Base-by-base conservation (phyloP, 2,329 filamentous ascomycete genomes). In the Cercospora sp. region DNA sequence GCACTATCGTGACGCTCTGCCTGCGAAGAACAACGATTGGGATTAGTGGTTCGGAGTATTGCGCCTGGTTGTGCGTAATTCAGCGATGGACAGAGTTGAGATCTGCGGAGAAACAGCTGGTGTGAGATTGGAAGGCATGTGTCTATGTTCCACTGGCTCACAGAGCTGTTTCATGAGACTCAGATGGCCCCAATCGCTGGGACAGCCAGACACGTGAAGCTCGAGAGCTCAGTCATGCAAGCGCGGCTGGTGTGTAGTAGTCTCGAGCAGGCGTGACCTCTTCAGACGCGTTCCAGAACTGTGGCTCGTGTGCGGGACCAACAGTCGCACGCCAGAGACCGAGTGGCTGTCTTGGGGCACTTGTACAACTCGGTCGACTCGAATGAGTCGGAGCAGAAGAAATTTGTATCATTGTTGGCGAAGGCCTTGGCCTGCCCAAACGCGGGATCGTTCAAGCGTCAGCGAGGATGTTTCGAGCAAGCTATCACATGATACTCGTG, bases 121-220 rank as follows among this genome's bases (percentile, higher is more conserved):
- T 63, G 61, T 30, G 61, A 63, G 30, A 63, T 63, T 31, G 31
- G 61, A 63, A 63, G 61, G 61, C 20, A 63, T 63, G 18, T 55
- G 61, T 39, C 36, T 63, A 36, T 55, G 18, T 33, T 13, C n/a
- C n/a, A n/a, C 26, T 28, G 13, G 42, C 36, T 31, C 20, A 30
- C 36, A 51, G 12, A 28, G 26, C 16, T 20, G 60, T 53, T 48
- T 63, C 61, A 51, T 42, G 28, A 13, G 3, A 23, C 45, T 55
- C 28, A 23, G 53, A 28, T 18, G 39, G 7, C 2, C 60, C 42
- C 9, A n/a, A 36, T 59, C 12, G 30, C 18, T 59, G 30, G 16
- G 55, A 23, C n/a, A 59, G 28, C 7, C 28, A 36, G 28, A 18
- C 30, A 5, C n/a, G n/a, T 18, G 55, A 33, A n/a, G 28, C 55